These are phyloP conservation scores for Azolla pinnata DNA, from an alignment of 75 land plant genomes.

Conservation along the genomic window DNA sequence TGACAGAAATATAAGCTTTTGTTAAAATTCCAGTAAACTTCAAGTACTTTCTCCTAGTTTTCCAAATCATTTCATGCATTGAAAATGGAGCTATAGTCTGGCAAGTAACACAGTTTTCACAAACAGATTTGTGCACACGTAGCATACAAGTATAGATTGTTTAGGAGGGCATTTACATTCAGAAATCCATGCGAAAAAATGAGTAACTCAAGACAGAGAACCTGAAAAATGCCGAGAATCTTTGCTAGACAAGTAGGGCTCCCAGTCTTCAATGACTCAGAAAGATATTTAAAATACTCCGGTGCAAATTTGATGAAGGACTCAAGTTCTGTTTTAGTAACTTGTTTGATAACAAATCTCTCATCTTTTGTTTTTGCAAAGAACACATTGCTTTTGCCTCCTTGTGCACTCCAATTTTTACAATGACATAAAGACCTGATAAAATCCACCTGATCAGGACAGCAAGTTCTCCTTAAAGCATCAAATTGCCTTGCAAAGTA, in stretches of 20 bases:
- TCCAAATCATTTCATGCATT: too few species aligned
- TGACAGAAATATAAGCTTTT: too few species aligned
- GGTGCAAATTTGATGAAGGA: conserved; percentile 93
- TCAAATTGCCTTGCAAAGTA: conserved; percentile 78
- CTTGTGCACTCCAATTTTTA: conserved; percentile 88
- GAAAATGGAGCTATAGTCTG: too few species aligned
- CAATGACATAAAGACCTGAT: conserved; percentile 75
- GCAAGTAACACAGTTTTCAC: too few species aligned
- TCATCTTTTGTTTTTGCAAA: conserved; percentile 92
- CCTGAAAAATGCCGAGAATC: conserved; percentile 85
- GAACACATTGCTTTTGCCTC: conserved; percentile 97
- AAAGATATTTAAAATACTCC: conserved; percentile 70
- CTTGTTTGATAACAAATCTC: conserved; percentile 85
- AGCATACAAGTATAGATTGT: too few species aligned
- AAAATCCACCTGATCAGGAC: conserved; percentile 61
- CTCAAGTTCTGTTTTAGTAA: conserved; percentile 80
- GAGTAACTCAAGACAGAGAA: conserved; percentile 11
- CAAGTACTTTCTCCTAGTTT: too few species aligned
- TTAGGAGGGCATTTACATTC: too few species aligned
- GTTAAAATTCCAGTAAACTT: too few species aligned
- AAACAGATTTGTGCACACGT: too few species aligned
- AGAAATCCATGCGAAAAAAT: background rate
- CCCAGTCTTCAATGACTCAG: conserved; percentile 59
- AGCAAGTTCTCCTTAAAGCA: conserved; percentile 64
- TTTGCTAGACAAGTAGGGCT: conserved; percentile 94